Conservation (phyloP, 1,139 yeast genomes). For the Wickerhamomyces sp. region DNA sequence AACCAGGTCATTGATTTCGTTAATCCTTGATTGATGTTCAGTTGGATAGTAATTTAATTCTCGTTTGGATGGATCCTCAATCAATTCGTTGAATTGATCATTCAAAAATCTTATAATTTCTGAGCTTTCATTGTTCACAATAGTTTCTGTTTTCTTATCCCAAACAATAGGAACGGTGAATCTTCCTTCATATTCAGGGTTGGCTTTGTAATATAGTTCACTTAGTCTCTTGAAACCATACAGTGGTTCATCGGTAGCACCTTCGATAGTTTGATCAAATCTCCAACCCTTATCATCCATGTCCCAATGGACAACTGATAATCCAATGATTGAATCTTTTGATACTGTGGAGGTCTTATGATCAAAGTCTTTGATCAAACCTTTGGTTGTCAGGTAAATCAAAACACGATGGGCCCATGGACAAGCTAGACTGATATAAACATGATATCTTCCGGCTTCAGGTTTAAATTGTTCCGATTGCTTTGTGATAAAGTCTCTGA, state of each 20-base stretch:
- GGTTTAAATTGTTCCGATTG: conserved; percentile 63
- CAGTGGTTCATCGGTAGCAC: conserved; percentile 59
- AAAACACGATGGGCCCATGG: conserved; percentile 94
- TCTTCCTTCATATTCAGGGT: conserved; percentile 73
- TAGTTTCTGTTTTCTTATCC: conserved; percentile 77
- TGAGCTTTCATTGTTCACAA: conserved; percentile 86
- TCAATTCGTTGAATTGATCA: conserved; percentile 54
- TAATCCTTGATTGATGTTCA: conserved; percentile 50
- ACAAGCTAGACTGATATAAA: conserved; percentile 84
- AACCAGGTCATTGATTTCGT: conserved; percentile 77
- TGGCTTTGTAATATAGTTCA: conserved; percentile 69
- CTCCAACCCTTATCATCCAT: conserved; percentile 88
- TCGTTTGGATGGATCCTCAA: conserved; percentile 43
- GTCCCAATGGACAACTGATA: conserved; percentile 85
- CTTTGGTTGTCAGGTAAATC: conserved; percentile 73
- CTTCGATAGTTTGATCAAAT: conserved; percentile 51
- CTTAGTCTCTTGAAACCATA: conserved; percentile 58
- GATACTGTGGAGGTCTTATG: conserved; percentile 21
- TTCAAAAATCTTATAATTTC: conserved; percentile 85
- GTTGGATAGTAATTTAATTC: conserved; percentile 63
- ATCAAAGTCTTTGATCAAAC: conserved; percentile 48
- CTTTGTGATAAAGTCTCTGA: conserved; percentile 57
- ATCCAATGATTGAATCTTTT: conserved; percentile 41
- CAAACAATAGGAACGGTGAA: conserved; percentile 91
- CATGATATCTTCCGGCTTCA: conserved; percentile 77